phyloP scores from a whole-genome alignment of 768 basidiomycete species.

The Agaricus sinodeliciosus region DNA sequence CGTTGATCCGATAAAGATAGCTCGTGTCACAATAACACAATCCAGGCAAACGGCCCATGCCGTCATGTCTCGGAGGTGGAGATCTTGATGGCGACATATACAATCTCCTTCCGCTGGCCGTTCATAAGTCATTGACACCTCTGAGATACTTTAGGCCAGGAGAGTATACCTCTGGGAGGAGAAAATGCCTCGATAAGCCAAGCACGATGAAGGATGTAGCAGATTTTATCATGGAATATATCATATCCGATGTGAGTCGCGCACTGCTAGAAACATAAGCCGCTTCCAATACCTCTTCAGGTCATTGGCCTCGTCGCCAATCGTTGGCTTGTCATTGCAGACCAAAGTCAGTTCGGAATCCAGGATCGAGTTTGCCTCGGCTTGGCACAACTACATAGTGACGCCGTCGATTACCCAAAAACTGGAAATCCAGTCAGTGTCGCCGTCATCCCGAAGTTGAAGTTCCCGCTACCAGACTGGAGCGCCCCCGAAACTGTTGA shows the following conservation, averaged over 20 bases:
- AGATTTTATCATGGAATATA: slow-evolving; percentile 63
- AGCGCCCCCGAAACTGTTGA: slow-evolving; percentile 50
- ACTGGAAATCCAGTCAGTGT: slow-evolving; percentile 38
- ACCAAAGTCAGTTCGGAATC: slow-evolving; percentile 39
- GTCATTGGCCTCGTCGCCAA: slow-evolving; percentile 53
- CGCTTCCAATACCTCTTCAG: slow-evolving; percentile 19
- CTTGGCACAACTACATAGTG: slow-evolving; percentile 49
- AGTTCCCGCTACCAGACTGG: slow-evolving; percentile 51
- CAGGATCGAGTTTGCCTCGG: slow-evolving; percentile 43
- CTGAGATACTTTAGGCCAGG: slow-evolving; percentile 29
- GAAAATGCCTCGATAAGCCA: slow-evolving; percentile 33
- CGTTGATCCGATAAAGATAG: neutral
- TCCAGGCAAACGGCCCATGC: slow-evolving; percentile 49
- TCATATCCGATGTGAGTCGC: slow-evolving; percentile 47
- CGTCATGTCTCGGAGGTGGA: slow-evolving; percentile 58
- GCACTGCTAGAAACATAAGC: neutral
- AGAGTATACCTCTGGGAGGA: slow-evolving; percentile 38
- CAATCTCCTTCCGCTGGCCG: slow-evolving; percentile 38
- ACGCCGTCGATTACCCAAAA: slow-evolving; percentile 63
- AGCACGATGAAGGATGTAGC: slow-evolving; percentile 59
- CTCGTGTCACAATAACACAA: neutral
- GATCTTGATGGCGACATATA: slow-evolving; percentile 63
- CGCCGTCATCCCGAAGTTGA: slow-evolving; percentile 34
- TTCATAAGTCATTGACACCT: slow-evolving; percentile 27
- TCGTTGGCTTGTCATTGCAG: slow-evolving; percentile 59